phyloP scores from a whole-genome alignment of 139 green algal species.

The Bryopsis sp. region DNA sequence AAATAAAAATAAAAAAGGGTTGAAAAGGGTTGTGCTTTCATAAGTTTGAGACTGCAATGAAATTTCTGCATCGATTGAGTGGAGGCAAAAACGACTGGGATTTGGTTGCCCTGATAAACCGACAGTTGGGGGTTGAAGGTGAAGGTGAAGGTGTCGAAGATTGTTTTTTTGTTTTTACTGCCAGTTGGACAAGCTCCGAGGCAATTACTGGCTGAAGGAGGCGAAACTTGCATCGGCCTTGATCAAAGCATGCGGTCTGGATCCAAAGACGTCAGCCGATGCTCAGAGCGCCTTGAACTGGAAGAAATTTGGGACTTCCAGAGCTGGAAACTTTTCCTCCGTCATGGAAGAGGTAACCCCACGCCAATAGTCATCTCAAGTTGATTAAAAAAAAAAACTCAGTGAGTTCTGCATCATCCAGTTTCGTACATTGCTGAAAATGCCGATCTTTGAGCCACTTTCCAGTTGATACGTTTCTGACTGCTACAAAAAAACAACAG shows the following conservation, averaged over 20 bases:
- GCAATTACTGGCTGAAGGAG: constrained; percentile 46
- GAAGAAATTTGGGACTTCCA: constrained; percentile 20
- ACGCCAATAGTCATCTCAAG: background rate
- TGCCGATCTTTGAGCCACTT: no score
- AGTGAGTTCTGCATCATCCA: background rate
- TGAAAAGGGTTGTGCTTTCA: background rate
- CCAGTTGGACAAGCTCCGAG: constrained; percentile 37
- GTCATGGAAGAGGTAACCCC: constrained; percentile 31
- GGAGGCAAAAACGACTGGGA: no score
- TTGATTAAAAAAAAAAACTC: background rate
- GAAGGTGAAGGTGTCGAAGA: background rate
- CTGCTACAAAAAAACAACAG: no score
- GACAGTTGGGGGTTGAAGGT: no score
- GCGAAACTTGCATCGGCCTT: constrained; percentile 28
- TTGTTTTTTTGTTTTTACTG: background rate
- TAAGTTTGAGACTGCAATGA: background rate
- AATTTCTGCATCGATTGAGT: background rate
- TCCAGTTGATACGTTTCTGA: no score
- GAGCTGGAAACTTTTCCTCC: constrained; percentile 36
- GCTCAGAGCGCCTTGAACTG: constrained; percentile 23
- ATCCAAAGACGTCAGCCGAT: constrained; percentile 16
- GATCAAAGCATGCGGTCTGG: constrained; percentile 31
- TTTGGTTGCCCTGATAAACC: no score
- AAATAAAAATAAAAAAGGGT: background rate
- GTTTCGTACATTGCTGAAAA: no score